Base-by-base conservation (phyloP, 768 basidiomycete species). In the Panaeolus papilionaceus region DNA sequence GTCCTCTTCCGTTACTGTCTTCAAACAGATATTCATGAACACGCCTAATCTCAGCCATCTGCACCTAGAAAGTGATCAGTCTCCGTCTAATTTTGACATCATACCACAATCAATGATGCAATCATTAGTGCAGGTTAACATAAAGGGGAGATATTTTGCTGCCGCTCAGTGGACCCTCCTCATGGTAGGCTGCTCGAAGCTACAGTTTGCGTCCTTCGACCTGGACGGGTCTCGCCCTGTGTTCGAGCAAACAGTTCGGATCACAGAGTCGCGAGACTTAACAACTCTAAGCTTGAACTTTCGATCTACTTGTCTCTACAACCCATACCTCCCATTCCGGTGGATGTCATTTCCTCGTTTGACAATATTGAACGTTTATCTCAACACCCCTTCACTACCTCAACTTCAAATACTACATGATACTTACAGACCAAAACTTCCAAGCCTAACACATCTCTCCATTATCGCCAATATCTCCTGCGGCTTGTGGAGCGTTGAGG, bases 91-190 rank as follows among this genome's bases (percentile, higher is more conserved):
- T 12, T 58, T 58, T 7, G 54, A 58, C 20, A 12, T 58, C 26
- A 26, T 58, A 58, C 54, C 54, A 16, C 54, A 58, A 33, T 37
- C 54, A 4, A 58, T 58, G 54, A 58, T 58, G 54, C 14, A 4
- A 10, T 28, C 26, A 4, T 16, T 58, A 16, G 9, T 9, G 28
- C 26, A 18, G 14, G 33, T 58, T n/a, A 12, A 58, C 2, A 28
- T 58, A 4, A 58, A 58, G 54, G 54, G 54, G 2, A 33, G n/a
- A 18, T 14, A 58, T 37, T n/a, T 58, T 18, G 8, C 10, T 10
- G 20, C 54, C 3, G 54, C 9, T 6, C 54, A 58, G 28, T 58
- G 54, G 54, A 33, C 33, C 28, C 54, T 58, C 7, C 26, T 58
- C 12, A 37, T 58, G 10, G 28, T 58, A 10, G 54, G 54, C 26